phyloP scores from a whole-genome alignment of 2,329 filamentous ascomycete species.

The Epichloe gansuensis region DNA sequence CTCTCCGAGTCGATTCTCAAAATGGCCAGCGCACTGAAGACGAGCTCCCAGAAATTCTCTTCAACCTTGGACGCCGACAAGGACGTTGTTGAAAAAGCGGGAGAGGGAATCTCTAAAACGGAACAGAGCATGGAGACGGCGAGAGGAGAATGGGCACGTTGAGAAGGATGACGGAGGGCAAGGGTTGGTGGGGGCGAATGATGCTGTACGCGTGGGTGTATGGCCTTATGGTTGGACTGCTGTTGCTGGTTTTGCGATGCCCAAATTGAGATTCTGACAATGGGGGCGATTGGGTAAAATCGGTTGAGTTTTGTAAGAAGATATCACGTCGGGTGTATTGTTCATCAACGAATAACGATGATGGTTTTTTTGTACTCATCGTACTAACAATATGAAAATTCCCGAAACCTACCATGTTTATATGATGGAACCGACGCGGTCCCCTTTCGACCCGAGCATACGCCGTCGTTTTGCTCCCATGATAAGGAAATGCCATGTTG shows the following conservation, averaged over 20 bases:
- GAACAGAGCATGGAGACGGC: slow-evolving; percentile 66
- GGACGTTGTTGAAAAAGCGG: slow-evolving; percentile 57
- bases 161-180: slow-evolving; percentile 71
- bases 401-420: too few species aligned
- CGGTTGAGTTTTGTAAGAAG: background rate
- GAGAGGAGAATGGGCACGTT: slow-evolving; percentile 64
- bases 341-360: background rate
- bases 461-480: background rate
- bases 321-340: background rate
- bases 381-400: background rate
- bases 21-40: slow-evolving; percentile 68
- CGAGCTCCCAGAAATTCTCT: slow-evolving; percentile 60
- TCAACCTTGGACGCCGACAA: slow-evolving; percentile 59
- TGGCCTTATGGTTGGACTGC: slow-evolving; percentile 63
- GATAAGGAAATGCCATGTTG: background rate
- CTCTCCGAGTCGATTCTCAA: slow-evolving; percentile 71
- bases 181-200: slow-evolving; percentile 76
- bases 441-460: background rate
- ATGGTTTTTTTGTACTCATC: background rate
- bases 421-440: background rate
- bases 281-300: background rate
- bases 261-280: slow-evolving; percentile 70
- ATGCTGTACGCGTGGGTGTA: slow-evolving; percentile 77
- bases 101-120: slow-evolving; percentile 65
- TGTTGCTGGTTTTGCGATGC: slow-evolving; percentile 76